Evolutionary conservation across 305 asterid genomes (phyloP).

Genomic region (Plantago lanceolata): DNA sequence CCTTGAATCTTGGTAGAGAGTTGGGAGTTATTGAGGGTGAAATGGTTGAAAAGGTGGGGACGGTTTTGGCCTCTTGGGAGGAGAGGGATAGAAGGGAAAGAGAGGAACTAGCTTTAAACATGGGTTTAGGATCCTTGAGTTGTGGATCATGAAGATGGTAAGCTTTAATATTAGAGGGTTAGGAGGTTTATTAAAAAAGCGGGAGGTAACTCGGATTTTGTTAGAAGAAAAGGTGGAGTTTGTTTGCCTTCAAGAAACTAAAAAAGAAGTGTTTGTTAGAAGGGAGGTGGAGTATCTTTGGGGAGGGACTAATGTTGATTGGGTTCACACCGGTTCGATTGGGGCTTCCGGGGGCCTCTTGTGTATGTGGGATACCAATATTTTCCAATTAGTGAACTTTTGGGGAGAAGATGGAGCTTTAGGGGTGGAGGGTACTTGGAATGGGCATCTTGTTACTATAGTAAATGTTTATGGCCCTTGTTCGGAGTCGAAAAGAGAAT

Average conservation of each 20-base stretch:
- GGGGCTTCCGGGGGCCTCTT: not conserved
- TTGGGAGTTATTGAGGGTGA: too few species aligned
- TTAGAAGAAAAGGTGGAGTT: not conserved
- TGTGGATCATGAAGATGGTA: not conserved
- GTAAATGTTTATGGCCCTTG: not conserved
- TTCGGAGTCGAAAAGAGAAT: not conserved
- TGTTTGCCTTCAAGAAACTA: too few species aligned
- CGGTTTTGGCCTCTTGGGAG: too few species aligned
- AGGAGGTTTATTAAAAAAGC: not conserved
- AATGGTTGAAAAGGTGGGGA: too few species aligned
- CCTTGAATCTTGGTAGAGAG: too few species aligned
- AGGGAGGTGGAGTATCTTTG: too few species aligned
- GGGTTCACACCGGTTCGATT: not conserved
- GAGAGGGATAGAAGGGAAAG: too few species aligned
- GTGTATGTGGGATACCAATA: not conserved
- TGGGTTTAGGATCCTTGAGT: too few species aligned
- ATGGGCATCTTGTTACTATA: not conserved
- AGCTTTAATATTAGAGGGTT: not conserved
- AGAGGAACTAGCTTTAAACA: too few species aligned
- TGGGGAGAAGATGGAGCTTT: not conserved
- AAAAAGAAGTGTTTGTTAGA: too few species aligned
- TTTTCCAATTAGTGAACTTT: not conserved
- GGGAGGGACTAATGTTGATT: not conserved
- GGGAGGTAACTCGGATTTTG: not conserved
- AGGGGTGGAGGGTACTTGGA: not conserved